Conservation (phyloP, 2,329 filamentous ascomycete species). For the Zymoseptoria ardabiliae region DNA sequence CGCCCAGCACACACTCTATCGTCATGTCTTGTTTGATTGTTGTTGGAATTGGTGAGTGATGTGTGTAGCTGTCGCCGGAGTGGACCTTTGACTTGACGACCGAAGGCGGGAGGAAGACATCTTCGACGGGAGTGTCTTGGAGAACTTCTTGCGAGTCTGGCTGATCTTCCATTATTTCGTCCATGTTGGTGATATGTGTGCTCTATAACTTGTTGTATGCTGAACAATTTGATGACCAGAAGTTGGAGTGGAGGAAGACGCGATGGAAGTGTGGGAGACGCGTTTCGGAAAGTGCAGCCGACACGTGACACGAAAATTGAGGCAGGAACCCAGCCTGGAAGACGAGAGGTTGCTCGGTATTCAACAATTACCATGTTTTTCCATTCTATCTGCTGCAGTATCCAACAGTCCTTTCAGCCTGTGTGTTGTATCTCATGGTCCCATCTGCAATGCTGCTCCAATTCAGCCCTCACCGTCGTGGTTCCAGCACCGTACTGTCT, state of each 20-base stretch:
- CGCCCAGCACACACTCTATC: constrained; percentile 68
- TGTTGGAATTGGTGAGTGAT: constrained; percentile 40
- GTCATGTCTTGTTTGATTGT: constrained; percentile 35
- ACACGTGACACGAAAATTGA: background rate
- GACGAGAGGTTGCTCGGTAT: no score
- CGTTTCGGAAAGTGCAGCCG: background rate
- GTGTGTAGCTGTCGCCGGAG: constrained; percentile 41
- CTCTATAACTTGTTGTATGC: background rate
- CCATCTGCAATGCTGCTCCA: no score
- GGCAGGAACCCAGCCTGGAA: no score
- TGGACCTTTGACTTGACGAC: constrained; percentile 35
- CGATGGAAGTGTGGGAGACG: background rate
- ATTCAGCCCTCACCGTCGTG: no score
- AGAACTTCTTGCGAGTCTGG: constrained; percentile 25
- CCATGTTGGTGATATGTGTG: constrained; percentile 18
- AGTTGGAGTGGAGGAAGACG: constrained; percentile 1
- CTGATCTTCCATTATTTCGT: constrained; percentile 25
- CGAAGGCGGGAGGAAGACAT: constrained; percentile 43
- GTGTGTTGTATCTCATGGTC: no score
- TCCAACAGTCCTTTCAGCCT: no score
- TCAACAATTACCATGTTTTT: no score
- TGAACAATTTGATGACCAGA: background rate
- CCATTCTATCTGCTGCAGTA: no score
- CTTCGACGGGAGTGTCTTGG: constrained; percentile 27
- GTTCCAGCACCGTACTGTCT: no score